These are phyloP conservation scores for Farysia itapuensis DNA, from an alignment of 1,284 basidiomycete genomes.

Conservation along the genomic window DNA sequence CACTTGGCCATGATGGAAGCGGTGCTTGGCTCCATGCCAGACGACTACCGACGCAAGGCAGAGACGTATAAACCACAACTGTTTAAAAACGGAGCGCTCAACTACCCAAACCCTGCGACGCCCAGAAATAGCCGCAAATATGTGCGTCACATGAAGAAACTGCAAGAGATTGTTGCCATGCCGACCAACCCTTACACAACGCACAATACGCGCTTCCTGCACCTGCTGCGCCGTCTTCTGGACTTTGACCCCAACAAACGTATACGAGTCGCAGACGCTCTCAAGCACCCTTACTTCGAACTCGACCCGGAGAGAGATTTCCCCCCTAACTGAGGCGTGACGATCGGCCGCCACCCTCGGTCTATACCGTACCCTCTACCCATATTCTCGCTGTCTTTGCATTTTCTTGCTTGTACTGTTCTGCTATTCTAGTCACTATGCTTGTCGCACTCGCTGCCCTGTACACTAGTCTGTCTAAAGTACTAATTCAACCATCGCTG, in stretches of 20 bases:
- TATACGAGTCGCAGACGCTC: slow-evolving; percentile 52
- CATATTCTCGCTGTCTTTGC: too few species aligned
- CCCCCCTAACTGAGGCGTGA: slow-evolving; percentile 37
- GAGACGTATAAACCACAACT: slow-evolving; percentile 78
- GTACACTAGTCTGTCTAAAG: too few species aligned
- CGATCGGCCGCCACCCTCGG: too few species aligned
- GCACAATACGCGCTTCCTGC: slow-evolving; percentile 75
- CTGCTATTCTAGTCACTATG: too few species aligned
- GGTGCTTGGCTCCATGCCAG: slow-evolving; percentile 95
- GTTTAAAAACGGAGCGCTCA: slow-evolving; percentile 81
- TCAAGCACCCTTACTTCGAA: slow-evolving; percentile 57
- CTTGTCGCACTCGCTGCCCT: too few species aligned
- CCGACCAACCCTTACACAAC: slow-evolving; percentile 36
- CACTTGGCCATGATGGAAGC: slow-evolving; percentile 99
- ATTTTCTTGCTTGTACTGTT: too few species aligned
- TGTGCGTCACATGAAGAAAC: slow-evolving; percentile 78
- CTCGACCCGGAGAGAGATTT: slow-evolving; percentile 48
- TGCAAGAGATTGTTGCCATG: slow-evolving; percentile 80
- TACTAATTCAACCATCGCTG: too few species aligned
- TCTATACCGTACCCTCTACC: too few species aligned
- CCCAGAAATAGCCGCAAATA: slow-evolving; percentile 89
- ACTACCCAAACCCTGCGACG: slow-evolving; percentile 86
- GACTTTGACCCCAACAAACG: slow-evolving; percentile 82
- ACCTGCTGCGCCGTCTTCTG: slow-evolving; percentile 82
- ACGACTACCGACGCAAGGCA: slow-evolving; percentile 68